phyloP scores from a whole-genome alignment of 1,284 basidiomycete genomes.

The Hypsizygus ulmarius region DNA sequence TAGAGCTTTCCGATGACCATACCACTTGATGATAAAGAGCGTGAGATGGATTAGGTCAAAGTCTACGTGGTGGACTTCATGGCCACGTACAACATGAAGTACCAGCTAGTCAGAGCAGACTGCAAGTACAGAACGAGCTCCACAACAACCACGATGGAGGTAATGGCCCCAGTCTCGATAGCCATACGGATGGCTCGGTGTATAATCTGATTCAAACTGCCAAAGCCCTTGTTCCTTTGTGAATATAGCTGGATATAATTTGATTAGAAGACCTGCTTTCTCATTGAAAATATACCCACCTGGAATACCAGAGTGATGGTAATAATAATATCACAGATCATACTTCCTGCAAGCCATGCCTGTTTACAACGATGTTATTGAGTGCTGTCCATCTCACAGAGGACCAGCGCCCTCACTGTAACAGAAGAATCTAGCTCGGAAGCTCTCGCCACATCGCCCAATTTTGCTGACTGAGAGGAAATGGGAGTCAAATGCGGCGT shows the following conservation, averaged over 20 bases:
- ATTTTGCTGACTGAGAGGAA: too few species aligned
- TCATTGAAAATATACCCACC: neutral
- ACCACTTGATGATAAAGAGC: neutral
- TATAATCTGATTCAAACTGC: neutral
- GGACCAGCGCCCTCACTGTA: neutral
- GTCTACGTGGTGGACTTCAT: neutral
- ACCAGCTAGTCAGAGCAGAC: neutral
- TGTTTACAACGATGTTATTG: neutral
- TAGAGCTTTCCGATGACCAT: neutral
- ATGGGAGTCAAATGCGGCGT: too few species aligned
- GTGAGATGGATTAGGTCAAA: neutral
- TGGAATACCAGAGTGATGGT: neutral
- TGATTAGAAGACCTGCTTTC: neutral
- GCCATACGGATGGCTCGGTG: slow-evolving; percentile 2
- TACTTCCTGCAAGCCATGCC: neutral
- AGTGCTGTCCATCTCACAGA: neutral
- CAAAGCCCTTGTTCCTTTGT: neutral
- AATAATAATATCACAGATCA: neutral
- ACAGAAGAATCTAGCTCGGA: neutral
- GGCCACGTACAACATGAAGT: neutral
- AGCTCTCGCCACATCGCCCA: too few species aligned
- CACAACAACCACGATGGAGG: neutral
- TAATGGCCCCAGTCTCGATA: slow-evolving; percentile 1
- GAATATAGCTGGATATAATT: neutral
- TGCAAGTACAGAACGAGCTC: neutral